Evolutionary conservation across 148 eudicot species (phyloP).

Genomic region (Euryodendron excelsum): DNA sequence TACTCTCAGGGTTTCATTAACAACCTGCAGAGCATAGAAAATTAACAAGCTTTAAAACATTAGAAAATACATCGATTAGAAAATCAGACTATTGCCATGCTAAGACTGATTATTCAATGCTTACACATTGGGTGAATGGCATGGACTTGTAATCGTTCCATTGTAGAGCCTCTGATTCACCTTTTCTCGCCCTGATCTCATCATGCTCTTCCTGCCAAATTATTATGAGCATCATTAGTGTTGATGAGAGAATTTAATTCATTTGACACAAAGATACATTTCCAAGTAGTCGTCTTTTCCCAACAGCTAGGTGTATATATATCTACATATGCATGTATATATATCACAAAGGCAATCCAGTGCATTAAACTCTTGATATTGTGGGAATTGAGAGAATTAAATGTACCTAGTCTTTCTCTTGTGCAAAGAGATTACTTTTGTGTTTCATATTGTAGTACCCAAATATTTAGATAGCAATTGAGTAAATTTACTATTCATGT

Average conservation of each 20-base stretch:
- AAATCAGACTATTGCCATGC: neutral
- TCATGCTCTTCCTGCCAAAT: slow-evolving; percentile 74
- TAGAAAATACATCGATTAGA: neutral
- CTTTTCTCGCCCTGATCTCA: slow-evolving; percentile 54
- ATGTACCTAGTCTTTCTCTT: no score
- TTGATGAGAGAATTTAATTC: neutral
- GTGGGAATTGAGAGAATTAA: no score
- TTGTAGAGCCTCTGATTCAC: slow-evolving; percentile 50
- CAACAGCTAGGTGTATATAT: no score
- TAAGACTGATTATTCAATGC: slow-evolving; percentile 14
- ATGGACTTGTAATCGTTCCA: slow-evolving; percentile 95
- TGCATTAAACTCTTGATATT: no score
- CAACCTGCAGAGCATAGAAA: slow-evolving; percentile 49
- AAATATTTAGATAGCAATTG: no score
- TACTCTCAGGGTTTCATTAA: slow-evolving; percentile 80
- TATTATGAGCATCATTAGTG: neutral
- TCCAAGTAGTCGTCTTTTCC: no score
- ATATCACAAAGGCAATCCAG: no score
- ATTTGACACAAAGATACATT: no score
- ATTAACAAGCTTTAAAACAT: neutral
- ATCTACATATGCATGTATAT: no score
- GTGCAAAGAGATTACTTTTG: no score
- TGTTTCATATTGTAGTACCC: no score
- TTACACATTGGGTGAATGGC: slow-evolving; percentile 98
- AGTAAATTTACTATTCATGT: no score